Conservation (phyloP, 352 stramenopile genomes). For the Phytophthora capsici region DNA sequence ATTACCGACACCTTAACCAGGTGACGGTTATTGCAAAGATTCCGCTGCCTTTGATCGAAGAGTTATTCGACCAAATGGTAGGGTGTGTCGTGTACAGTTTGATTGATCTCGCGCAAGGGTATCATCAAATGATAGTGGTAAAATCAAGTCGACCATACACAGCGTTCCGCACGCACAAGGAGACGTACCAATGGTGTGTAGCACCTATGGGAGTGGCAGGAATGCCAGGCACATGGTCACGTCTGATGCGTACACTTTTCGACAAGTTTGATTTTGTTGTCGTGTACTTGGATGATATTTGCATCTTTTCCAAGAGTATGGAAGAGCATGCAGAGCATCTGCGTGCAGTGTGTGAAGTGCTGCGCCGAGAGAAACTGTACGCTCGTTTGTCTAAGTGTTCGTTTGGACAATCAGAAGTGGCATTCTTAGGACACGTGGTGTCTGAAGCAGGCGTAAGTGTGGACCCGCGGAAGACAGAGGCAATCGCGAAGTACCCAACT, state of each 20-base stretch:
- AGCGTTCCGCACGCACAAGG: constrained; percentile 36
- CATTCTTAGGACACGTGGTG: constrained; percentile 40
- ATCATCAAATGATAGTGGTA: constrained; percentile 38
- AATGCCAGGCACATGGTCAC: constrained; percentile 47
- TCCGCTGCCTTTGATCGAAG: constrained; percentile 17
- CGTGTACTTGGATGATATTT: constrained; percentile 48
- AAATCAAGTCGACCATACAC: constrained; percentile 30
- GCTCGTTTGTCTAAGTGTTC: constrained; percentile 30
- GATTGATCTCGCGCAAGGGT: constrained; percentile 39
- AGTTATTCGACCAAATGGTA: constrained; percentile 26
- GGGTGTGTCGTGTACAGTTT: constrained; percentile 18
- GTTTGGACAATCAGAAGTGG: constrained; percentile 22
- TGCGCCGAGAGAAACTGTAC: constrained; percentile 31
- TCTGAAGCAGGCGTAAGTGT: constrained; percentile 21
- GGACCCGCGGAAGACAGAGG: constrained; percentile 26
- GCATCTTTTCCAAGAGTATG: constrained; percentile 24
- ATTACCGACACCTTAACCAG: constrained; percentile 24
- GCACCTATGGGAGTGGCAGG: constrained; percentile 47
- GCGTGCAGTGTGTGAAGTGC: constrained; percentile 25
- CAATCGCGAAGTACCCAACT: constrained; percentile 22
- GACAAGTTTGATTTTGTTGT: constrained; percentile 38
- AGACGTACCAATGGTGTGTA: constrained; percentile 54
- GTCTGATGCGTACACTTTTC: constrained; percentile 44
- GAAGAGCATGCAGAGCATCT: constrained; percentile 31
- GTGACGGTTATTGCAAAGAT: constrained; percentile 24